These are phyloP conservation scores for Xanthoconium separans DNA, from an alignment of 1,284 basidiomycete species.

Conservation along the genomic window DNA sequence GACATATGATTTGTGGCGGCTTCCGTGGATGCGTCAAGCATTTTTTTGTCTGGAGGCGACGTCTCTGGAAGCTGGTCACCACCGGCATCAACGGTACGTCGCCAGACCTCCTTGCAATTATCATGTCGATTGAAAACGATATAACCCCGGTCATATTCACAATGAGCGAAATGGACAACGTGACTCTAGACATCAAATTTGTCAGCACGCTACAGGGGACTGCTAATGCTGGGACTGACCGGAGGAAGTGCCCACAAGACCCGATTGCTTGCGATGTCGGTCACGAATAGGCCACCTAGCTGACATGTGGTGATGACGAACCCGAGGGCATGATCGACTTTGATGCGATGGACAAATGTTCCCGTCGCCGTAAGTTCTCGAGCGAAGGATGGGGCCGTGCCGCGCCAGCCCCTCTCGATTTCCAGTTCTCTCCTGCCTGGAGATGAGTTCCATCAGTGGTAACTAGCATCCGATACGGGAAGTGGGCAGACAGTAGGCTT, in stretches of 20 bases:
- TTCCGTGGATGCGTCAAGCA: conserved; percentile 21
- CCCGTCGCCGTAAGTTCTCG: conserved; percentile 37
- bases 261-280: conserved; percentile 46
- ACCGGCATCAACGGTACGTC: conserved; percentile 37
- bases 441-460: conserved; percentile 10
- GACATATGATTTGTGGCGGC: conserved; percentile 16
- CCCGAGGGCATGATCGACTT: conserved; percentile 61
- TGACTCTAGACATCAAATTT: conserved; percentile 40
- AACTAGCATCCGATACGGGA: conserved; percentile 1
- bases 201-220: conserved; percentile 5
- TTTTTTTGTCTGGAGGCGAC: conserved; percentile 41
- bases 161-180: conserved; percentile 60
- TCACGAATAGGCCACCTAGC: conserved; percentile 54
- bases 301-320: conserved; percentile 57
- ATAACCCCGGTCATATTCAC: conserved; percentile 72
- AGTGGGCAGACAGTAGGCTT: conserved; percentile 55
- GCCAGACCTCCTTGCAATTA: conserved; percentile 68
- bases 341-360: conserved; percentile 62
- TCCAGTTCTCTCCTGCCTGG: conserved; percentile 46
- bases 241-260: conserved; percentile 57
- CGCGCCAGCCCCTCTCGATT: conserved; percentile 57
- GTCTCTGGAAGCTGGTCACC: conserved; percentile 25
- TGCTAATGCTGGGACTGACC: conserved; percentile 31
- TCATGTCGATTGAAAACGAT: conserved; percentile 63
- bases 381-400: conserved; percentile 41